phyloP scores from a whole-genome alignment of 441 rosid genomes.

The Sinapis alba region DNA sequence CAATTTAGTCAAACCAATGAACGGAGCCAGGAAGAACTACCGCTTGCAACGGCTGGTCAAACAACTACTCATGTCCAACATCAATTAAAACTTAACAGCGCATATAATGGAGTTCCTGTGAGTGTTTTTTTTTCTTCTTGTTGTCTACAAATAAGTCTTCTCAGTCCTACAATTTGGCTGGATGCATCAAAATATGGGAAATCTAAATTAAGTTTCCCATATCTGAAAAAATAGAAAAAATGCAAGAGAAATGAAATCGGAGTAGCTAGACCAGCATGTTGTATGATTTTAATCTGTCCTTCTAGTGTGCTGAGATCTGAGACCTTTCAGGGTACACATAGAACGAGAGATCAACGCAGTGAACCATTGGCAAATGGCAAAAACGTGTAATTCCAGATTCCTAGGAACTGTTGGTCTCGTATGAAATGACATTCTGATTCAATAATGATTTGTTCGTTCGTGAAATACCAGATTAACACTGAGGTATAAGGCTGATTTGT shows the following conservation, averaged over 20 bases:
- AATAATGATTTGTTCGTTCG: no score
- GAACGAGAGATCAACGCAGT: conserved; percentile 64
- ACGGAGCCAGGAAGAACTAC: conserved; percentile 77
- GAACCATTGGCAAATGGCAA: conserved; percentile 96
- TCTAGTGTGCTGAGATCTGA: conserved; percentile 21
- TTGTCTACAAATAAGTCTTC: neutral
- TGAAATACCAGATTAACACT: no score
- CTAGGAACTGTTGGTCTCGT: conserved; percentile 93
- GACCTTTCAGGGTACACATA: conserved; percentile 61
- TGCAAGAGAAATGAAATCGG: neutral
- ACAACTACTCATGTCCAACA: conserved; percentile 58
- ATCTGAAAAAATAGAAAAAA: neutral
- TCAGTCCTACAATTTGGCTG: neutral
- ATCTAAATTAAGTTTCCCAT: neutral
- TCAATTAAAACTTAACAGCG: conserved; percentile 72
- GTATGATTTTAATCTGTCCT: conserved; percentile 5
- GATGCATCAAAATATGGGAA: neutral
- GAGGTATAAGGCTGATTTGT: no score
- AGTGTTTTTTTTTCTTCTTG: conserved; percentile 35
- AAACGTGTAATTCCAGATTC: conserved; percentile 77
- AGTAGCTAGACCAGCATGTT: neutral
- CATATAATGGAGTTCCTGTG: conserved; percentile 78
- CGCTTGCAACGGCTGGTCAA: conserved; percentile 69
- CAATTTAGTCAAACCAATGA: conserved; percentile 22
- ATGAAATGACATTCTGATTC: no score